Base-by-base conservation (phyloP, 768 basidiomycete species). In the Mycena floridula region DNA sequence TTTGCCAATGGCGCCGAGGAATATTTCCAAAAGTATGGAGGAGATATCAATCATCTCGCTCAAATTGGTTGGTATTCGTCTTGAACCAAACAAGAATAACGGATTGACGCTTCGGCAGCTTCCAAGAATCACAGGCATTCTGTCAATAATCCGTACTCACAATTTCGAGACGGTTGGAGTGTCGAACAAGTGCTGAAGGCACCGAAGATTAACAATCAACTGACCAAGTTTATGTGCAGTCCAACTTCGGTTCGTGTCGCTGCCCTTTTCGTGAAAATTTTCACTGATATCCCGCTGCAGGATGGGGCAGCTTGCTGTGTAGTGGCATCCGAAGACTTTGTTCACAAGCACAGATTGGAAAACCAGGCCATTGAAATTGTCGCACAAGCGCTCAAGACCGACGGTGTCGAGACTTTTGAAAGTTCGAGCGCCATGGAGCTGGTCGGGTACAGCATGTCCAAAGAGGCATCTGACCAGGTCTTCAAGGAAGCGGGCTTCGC, bases 331-430 rank as follows among this genome's bases (percentile, higher is more conserved):
- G 88, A 90, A 56, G 76, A 73, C 26, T 91, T 91, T 53, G 85
- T 92, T 6, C 82, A 77, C 40, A 59, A 65, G 1, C 80, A 89
- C 52, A 65, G 69, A 11, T 77, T 91, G 7, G 82, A 90, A 63
- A 92, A 89, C 56, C 89, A 92, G 56, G 87, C 88, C 13, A 88
- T 90, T 49, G 89, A 92, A 57, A 81, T 93, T 38, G 79, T 85
- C 18, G 75, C 80, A 0, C 75, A 77, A 50, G 73, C 71, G 3
- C 64, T 90, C 26, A 65, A 70, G 27, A 92, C 89, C 1, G 90
- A 91, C 55, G 68, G 72, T 11, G 68, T 77, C 2, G 60, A 61
- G 12, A 75, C 87, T 2, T 89, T 85, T 49, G 81, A 86, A 53
- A 73, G 74, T 44, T 64, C 63, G 23, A 85, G 81, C 51, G 74